Base-by-base conservation (phyloP, 495 filamentous ascomycete genomes). In the Tuber borchii region DNA sequence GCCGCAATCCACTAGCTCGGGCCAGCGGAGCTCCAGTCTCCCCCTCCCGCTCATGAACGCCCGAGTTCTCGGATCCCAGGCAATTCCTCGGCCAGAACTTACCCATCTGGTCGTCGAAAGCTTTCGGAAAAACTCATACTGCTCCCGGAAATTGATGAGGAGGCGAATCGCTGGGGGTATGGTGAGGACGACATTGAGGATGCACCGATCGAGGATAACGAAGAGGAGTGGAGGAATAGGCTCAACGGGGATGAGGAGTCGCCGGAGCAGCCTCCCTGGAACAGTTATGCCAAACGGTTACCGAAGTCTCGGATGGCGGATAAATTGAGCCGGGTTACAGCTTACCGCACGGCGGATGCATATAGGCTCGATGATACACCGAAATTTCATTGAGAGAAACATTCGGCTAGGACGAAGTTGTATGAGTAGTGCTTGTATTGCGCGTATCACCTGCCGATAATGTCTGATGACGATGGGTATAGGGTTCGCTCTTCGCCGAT, bases 351-450 rank as follows among this genome's bases (percentile, higher is more conserved):
- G 0, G 96, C 96, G 6, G 93, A 97, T 85, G 91, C 91, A 17
- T 97, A 92, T 84, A 95, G 93, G 85, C 90, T 97, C 86, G 90
- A 91, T 80, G 88, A 90, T 40, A 91, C 93, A 61, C 93, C 93
- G 31, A 88, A 92, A 69, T 99, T 99, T 85, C 87, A 97, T 48
- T 92, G 91, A 82, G 93, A 91, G 69, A 89, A 89, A 82, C 95
- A 99, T 87, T 91, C 91, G n/a, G 96, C 93, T 0, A 89, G 92
- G 85, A 97, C 94, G 61, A 99, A 99, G 84, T 87, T 98, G n/a
- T 99, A 99, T 84, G 96, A 98, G 84, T 95, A 99, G 82, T 98
- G 96, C 82, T 87, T 99, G 31, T 99, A 99, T 81, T 92, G 90
- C 8, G 95, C 95, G 44, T 99, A 98, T 84, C 94, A 98, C 85